Evolutionary conservation across 202 grass and related monocot species (phyloP).

Genomic region (Dendrocalamus latiflorus): DNA sequence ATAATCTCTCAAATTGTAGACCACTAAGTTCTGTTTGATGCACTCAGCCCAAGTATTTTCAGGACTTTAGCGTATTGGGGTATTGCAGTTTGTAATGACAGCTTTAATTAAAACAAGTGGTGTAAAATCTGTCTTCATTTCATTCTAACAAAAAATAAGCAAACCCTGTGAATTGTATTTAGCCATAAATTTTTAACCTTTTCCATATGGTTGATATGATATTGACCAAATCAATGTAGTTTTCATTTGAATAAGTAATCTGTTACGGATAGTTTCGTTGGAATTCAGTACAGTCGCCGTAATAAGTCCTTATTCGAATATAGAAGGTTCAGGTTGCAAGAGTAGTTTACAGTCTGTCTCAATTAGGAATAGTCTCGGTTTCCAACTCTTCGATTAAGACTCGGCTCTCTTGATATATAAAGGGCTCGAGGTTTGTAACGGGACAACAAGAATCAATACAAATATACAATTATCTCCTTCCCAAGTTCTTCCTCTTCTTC

Average conservation of each 20-base stretch:
- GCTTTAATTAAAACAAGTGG: neutral
- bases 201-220: neutral
- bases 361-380: no score
- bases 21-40: neutral
- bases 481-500: no score
- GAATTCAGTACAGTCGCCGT: no score
- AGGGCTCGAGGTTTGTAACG: no score
- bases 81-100: neutral
- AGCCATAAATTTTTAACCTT: neutral
- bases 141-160: neutral
- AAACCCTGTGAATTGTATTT: neutral
- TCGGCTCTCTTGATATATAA: no score
- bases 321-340: no score
- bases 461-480: no score
- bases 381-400: no score
- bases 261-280: no score
- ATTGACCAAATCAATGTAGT: neutral
- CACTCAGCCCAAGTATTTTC: neutral
- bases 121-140: neutral
- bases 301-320: no score
- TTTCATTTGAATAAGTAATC: neutral
- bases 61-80: neutral
- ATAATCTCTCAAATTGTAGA: neutral
- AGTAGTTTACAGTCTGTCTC: no score
- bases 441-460: no score